Evolutionary conservation across 2,329 filamentous ascomycete species (phyloP), one percentile per base, ranked within the genome.

Genomic region (Diaporthe aspalathi): DNA sequence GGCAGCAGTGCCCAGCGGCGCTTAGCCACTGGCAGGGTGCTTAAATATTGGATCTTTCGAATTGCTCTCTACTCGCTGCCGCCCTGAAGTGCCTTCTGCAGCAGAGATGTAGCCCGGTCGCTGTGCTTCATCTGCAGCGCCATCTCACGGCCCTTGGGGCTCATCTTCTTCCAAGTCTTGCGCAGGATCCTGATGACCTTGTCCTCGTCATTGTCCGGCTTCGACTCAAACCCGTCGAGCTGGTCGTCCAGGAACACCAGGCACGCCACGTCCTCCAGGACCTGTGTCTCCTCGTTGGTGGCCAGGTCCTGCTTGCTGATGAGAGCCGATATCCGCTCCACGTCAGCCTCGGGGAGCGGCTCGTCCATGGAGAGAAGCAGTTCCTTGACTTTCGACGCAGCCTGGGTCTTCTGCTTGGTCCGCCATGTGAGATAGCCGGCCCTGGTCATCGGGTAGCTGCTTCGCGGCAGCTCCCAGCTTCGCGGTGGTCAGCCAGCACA

Each of bases 231-330:
- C 65, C 88, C 89, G 76, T 95, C 94, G 74, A 97, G 92, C 78
- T 96, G 93, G 79, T 95, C 93, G 79, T 96, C 94, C 74, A 97
- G 82, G 79, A 97, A 97, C 35, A 97, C 94, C 69, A 97, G 82
- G 78, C 94, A 97, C 3, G 94, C 94, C 56, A 94, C 92, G 82
- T 97, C 94, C 83, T 97, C 94, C 73, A 97, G 84, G 8, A 89
- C 86, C 84, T 95, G 92, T 68, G 91, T 90, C 79, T 94, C 92
- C 20, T 79, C 77, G 74, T 86, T 82, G 68, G 83, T 82, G 77
- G 86, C 87, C 75, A 97, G 82, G 69, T 90, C 90, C 79, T 96
- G 93, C 82, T 97, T 97, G 73, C 92, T 86, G 67, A 97, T 91
- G 80, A 96, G 82, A n/a, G 87, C 86, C 2, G 88, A 92, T 1